phyloP scores from a whole-genome alignment of 2,329 filamentous ascomycete genomes.

The Myriosclerotinia scirpicola region DNA sequence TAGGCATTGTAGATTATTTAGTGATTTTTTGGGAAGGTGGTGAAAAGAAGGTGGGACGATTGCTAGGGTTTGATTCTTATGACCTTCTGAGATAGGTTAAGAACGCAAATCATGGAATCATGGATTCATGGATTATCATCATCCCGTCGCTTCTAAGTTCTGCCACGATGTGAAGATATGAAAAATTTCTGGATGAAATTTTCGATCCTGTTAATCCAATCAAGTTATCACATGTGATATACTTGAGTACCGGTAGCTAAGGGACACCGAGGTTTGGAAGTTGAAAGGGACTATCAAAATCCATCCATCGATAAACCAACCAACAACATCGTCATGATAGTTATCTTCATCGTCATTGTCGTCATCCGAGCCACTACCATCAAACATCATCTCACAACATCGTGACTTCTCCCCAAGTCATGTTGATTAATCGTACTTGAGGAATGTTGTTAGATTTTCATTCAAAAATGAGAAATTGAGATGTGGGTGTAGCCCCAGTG shows the following conservation, averaged over 20 bases:
- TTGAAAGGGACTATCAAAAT: background rate
- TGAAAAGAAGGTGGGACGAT: background rate
- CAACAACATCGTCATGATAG: too few species aligned
- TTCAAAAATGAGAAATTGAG: constrained; percentile 11
- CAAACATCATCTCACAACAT: background rate
- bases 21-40: constrained; percentile 15
- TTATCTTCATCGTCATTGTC: background rate
- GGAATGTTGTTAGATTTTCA: background rate
- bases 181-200: too few species aligned
- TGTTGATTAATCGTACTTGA: background rate
- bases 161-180: too few species aligned
- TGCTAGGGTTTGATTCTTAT: background rate
- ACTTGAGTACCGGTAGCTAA: too few species aligned
- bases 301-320: background rate
- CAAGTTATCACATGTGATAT: too few species aligned
- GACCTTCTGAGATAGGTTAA: constrained; percentile 17
- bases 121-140: background rate
- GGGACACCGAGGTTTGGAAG: too few species aligned
- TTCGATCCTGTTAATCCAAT: too few species aligned
- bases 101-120: constrained; percentile 4
- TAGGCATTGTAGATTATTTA: background rate
- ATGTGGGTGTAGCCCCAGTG: constrained; percentile 1
- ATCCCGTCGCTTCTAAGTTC: too few species aligned
- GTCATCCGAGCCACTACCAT: background rate
- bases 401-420: background rate